Conservation (phyloP, 768 basidiomycete genomes). For the Steccherinum ochraceum region DNA sequence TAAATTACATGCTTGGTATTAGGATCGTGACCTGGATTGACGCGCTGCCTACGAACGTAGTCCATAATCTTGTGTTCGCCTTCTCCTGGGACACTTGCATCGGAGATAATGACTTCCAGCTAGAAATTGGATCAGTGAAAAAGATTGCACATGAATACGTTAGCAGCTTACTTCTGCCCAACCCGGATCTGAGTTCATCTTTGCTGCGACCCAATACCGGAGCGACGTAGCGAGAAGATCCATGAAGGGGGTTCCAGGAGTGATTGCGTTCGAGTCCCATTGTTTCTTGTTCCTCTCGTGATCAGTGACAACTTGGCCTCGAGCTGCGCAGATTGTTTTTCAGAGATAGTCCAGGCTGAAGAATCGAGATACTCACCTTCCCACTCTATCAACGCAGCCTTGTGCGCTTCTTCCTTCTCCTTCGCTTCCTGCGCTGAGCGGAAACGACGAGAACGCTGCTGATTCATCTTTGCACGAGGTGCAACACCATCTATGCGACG, state of each 20-base stretch:
- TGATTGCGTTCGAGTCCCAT: slow-evolving; percentile 99
- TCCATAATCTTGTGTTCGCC: slow-evolving; percentile 99
- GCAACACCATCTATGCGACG: slow-evolving; percentile 79
- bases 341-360: background rate
- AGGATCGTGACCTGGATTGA: slow-evolving; percentile 84
- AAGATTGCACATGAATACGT: background rate
- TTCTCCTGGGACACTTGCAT: slow-evolving; percentile 95
- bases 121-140: slow-evolving; percentile 20
- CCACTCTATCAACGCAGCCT: slow-evolving; percentile 78
- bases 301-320: slow-evolving; percentile 83
- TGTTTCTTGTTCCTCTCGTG: slow-evolving; percentile 78
- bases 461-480: slow-evolving; percentile 99
- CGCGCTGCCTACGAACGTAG: slow-evolving; percentile 86
- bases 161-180: slow-evolving; percentile 72
- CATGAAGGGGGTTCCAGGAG: slow-evolving; percentile 99
- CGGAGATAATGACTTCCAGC: slow-evolving; percentile 96
- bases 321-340: slow-evolving; percentile 42
- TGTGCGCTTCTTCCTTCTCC: slow-evolving; percentile 84
- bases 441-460: slow-evolving; percentile 96
- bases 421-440: slow-evolving; percentile 91
- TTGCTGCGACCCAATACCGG: slow-evolving; percentile 94
- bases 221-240: slow-evolving; percentile 79
- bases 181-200: slow-evolving; percentile 91
- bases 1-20: slow-evolving; percentile 98
- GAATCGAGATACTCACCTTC: slow-evolving; percentile 54